Evolutionary conservation across 805 yeast genomes (phyloP).

Genomic region (Zygosaccharomyces rouxii): DNA sequence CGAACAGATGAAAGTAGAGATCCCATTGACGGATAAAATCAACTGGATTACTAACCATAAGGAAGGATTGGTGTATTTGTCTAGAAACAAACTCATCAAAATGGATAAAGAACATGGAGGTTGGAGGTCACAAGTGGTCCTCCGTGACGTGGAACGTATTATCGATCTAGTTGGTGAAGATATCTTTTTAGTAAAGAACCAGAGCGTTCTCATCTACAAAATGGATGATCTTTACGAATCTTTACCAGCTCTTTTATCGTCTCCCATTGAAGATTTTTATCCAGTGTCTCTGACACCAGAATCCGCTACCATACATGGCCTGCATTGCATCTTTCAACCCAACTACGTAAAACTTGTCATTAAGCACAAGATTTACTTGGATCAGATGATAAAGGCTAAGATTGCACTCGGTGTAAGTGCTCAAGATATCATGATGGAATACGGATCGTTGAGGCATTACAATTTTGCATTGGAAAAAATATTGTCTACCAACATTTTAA

Average conservation of each 20-base stretch:
- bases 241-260: conserved; percentile 13
- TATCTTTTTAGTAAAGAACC: conserved; percentile 22
- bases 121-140: conserved; percentile 19
- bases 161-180: conserved; percentile 26
- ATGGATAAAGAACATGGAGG: conserved; percentile 12
- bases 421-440: conserved; percentile 24
- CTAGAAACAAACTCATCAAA: conserved; percentile 20
- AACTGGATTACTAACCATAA: conserved; percentile 26
- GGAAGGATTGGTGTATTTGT: conserved; percentile 26
- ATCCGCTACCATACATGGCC: conserved; percentile 29
- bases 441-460: conserved; percentile 27
- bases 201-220: conserved; percentile 15
- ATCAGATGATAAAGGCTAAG: conserved; percentile 23
- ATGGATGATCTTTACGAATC: conserved; percentile 27
- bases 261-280: conserved; percentile 26
- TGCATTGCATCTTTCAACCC: conserved; percentile 22
- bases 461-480: conserved; percentile 35
- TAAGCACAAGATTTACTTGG: conserved; percentile 31
- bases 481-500: conserved; percentile 26
- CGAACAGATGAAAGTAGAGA: conserved; percentile 17
- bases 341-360: conserved; percentile 20
- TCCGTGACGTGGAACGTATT: conserved; percentile 28
- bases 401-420: conserved; percentile 13
- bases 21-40: conserved; percentile 17
- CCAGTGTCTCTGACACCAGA: conserved; percentile 30